Base-by-base conservation (phyloP, 176 grass and related monocot genomes). In the Miscanthus lutarioriparius region DNA sequence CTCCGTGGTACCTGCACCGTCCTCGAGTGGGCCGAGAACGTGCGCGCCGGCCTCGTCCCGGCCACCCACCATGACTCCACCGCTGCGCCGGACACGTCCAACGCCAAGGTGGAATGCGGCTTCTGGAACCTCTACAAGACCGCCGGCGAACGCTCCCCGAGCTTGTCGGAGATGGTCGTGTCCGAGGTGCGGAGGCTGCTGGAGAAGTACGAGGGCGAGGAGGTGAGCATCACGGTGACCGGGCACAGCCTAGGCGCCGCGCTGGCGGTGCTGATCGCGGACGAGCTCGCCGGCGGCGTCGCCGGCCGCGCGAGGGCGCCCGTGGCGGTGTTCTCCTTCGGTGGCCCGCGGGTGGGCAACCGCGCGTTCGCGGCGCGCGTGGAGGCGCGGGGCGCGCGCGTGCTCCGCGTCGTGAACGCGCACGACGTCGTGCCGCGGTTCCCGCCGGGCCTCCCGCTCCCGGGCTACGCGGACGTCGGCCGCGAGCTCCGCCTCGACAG, bases 11-110 rank as follows among this genome's bases (percentile, higher is more conserved):
- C 91, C 32, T 87, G 88, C 82, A 93, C 88, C 48, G 88, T 89
- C 32, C 88, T 90, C 20, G 91, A 93, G 81, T 93, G 91, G 91
- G 88, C 88, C 26, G 91, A 93, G 91, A 93, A 93, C 48, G n/a
- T 90, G 33, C 91, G 91, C 73, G 81, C 88, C 33, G 37, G 78
- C 14, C 91, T 93, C 78, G 88, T 93, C 32, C 82, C 87, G 14
- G 76, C 82, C 2, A 41, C 35, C 11, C 4, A 15, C 38, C 2
- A 38, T 16, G 1, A 4, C 4, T 0, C 2, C 30, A 35, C 33
- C 30, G 4, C 3, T 3, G 43, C 43, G 4, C 10, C 30, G 4
- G 12, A 19, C 20, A 38, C 45, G 45, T 36, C 63, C 51, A 32
- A 10, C 11, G 54, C 85, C 15, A 93, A 93, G 82, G 91, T 93